phyloP scores from a whole-genome alignment of 2,329 filamentous ascomycete species.

The Xylaria sp. region DNA sequence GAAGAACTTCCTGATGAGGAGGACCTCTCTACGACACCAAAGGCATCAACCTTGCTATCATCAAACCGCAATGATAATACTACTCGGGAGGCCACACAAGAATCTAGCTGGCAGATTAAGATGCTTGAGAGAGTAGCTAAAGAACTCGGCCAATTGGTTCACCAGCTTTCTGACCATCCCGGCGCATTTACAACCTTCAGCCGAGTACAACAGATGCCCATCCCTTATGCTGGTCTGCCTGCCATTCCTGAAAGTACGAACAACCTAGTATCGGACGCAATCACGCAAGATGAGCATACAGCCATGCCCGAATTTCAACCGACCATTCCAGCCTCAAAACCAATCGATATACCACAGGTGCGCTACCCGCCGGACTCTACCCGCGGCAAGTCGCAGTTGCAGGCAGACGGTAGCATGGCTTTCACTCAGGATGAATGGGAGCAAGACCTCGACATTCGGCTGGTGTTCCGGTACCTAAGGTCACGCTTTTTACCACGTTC shows the following conservation, averaged over 20 bases:
- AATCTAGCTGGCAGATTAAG: conserved; percentile 76
- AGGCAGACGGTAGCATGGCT: conserved; percentile 41
- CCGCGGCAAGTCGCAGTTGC: conserved; percentile 36
- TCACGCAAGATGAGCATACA: conserved; percentile 63
- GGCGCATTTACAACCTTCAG: conserved; percentile 88
- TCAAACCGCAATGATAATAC: conserved; percentile 43
- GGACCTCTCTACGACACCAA: conserved; percentile 60
- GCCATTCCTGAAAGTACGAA: conserved; percentile 66
- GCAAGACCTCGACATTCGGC: conserved; percentile 86
- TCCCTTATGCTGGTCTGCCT: conserved; percentile 83
- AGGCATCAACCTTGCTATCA: conserved; percentile 53
- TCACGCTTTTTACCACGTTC: conserved; percentile 74
- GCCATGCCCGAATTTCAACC: conserved; percentile 61
- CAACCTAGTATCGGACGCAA: conserved; percentile 47
- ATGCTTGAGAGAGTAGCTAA: conserved; percentile 86
- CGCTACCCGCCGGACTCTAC: conserved; percentile 35
- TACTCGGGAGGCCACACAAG: conserved; percentile 50
- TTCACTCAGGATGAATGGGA: conserved; percentile 90
- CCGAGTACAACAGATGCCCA: conserved; percentile 69
- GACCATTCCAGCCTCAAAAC: conserved; percentile 55
- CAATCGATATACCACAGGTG: conserved; percentile 53
- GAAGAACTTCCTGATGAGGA: conserved; percentile 73
- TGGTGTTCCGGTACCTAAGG: conserved; percentile 89
- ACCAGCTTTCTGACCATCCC: conserved; percentile 85
- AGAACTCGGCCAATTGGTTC: conserved; percentile 85